These are phyloP conservation scores for Picochlorum sp. DNA, from an alignment of 139 green algal species.

Conservation along the genomic window DNA sequence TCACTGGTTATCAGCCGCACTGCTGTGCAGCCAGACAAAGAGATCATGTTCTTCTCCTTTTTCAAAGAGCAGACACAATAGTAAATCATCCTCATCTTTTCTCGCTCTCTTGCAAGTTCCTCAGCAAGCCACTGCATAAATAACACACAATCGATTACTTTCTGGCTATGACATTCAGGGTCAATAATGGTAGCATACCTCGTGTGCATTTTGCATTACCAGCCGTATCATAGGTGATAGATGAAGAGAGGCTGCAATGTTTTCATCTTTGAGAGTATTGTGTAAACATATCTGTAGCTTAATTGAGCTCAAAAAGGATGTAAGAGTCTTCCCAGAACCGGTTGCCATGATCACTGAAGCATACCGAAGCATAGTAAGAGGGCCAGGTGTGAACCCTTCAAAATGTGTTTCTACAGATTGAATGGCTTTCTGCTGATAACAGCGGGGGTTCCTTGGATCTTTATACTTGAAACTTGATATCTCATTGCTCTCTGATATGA, in stretches of 20 bases:
- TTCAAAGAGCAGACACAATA: slow-evolving; percentile 1
- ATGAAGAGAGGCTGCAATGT: slow-evolving; percentile 1
- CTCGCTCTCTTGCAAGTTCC: neutral
- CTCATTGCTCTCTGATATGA: neutral
- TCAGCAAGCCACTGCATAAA: slow-evolving; percentile 6
- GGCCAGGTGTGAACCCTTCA: neutral
- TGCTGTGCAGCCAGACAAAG: neutral
- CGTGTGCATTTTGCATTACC: slow-evolving; percentile 3
- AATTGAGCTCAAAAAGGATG: neutral
- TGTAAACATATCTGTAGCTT: neutral
- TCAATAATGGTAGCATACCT: neutral
- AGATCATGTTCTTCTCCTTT: neutral
- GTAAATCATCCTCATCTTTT: neutral
- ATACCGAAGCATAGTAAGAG: neutral
- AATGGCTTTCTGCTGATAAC: neutral
- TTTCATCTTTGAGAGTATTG: neutral
- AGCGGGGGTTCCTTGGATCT: neutral
- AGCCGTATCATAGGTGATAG: slow-evolving; percentile 3
- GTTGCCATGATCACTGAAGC: slow-evolving; percentile 5
- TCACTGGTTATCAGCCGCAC: neutral
- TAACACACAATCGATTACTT: neutral
- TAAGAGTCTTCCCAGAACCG: neutral
- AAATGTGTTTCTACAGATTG: neutral
- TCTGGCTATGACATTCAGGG: neutral
- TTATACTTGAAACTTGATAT: neutral